Percentiles rank a stretch among this genome's conserved stretches.
These are phyloP conservation scores for Ustilago shanxiensis DNA, from an alignment of 1,284 basidiomycete genomes.

Conservation along the genomic window DNA sequence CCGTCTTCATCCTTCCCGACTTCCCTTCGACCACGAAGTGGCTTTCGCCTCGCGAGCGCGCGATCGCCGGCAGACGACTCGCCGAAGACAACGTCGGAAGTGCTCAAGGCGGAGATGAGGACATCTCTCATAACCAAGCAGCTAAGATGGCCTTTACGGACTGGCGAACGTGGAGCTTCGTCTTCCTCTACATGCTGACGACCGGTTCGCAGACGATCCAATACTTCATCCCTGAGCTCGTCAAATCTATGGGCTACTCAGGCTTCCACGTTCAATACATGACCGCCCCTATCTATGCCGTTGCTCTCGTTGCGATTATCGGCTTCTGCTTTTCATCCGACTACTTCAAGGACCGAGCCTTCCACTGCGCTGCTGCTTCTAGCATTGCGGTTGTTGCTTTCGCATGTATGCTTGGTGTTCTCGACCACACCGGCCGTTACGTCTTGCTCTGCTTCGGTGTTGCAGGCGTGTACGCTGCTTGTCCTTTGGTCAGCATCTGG, in stretches of 20 bases:
- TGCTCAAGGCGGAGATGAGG: slow-evolving; percentile 23
- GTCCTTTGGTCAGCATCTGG: slow-evolving; percentile 71
- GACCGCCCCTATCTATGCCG: slow-evolving; percentile 36
- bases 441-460: slow-evolving; percentile 73
- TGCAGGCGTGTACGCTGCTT: slow-evolving; percentile 72
- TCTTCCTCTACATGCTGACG: slow-evolving; percentile 70
- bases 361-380: slow-evolving; percentile 69
- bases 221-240: slow-evolving; percentile 62
- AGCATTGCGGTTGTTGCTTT: slow-evolving; percentile 65
- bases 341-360: slow-evolving; percentile 70
- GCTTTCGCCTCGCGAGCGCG: slow-evolving; percentile 37
- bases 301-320: slow-evolving; percentile 30
- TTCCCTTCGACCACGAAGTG: slow-evolving; percentile 38
- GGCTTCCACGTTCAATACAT: slow-evolving; percentile 45
- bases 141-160: slow-evolving; percentile 70
- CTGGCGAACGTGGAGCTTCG: slow-evolving; percentile 70
- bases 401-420: slow-evolving; percentile 70
- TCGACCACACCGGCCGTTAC: slow-evolving; percentile 71
- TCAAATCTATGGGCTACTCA: slow-evolving; percentile 54
- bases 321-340: slow-evolving; percentile 66
- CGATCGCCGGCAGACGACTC: slow-evolving; percentile 23
- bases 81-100: slow-evolving; percentile 18
- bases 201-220: slow-evolving; percentile 53
- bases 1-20: slow-evolving; percentile 39
- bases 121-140: slow-evolving; percentile 68